Percentiles rank a stretch among this genome's conserved stretches.
Conservation (phyloP, 176 grass and related monocot species). For the Carex kokanica region DNA sequence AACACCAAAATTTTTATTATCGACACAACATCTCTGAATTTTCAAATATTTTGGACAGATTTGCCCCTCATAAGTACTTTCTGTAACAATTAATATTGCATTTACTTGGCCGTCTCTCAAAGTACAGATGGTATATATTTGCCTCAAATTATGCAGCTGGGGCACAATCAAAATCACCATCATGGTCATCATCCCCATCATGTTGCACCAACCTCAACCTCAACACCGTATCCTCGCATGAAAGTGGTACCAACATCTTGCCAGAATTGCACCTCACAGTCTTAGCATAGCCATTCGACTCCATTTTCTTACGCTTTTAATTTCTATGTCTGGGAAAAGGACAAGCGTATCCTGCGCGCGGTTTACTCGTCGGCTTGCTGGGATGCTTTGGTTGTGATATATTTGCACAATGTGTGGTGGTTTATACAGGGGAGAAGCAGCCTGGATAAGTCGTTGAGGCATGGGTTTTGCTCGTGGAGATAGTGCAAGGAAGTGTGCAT, state of each 20-base stretch:
- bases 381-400: neutral
- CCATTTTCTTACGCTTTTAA: neutral
- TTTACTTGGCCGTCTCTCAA: no score
- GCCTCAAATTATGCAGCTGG: no score
- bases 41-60: no score
- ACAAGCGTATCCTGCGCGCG: neutral
- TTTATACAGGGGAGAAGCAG: conserved; percentile 47
- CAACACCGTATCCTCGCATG: neutral
- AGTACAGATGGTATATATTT: no score
- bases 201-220: neutral
- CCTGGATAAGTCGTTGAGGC: conserved; percentile 38
- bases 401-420: conserved; percentile 7
- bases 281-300: neutral
- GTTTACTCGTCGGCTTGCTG: neutral
- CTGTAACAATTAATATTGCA: no score
- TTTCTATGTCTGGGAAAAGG: neutral
- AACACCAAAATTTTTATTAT: no score
- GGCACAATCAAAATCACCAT: no score
- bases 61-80: no score
- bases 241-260: neutral
- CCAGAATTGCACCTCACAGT: neutral
- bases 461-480: conserved; percentile 27
- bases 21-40: no score
- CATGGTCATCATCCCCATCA: no score
- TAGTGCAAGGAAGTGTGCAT: conserved; percentile 34